These are phyloP conservation scores for Solanum pimpinellifolium DNA, from an alignment of 257 asterid genomes.

Conservation along the genomic window DNA sequence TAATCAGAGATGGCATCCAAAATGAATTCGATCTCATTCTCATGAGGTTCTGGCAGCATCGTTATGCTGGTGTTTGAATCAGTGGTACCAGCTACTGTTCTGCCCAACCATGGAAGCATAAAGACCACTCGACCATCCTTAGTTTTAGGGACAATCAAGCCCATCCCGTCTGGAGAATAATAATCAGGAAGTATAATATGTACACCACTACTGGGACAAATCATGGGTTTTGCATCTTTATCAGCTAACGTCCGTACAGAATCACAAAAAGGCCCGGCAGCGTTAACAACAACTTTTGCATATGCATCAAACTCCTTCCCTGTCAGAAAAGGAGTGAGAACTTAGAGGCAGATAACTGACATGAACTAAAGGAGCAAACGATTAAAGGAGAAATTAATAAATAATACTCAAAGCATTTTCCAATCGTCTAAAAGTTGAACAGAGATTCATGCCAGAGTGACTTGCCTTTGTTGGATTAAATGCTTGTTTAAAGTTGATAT, in stretches of 20 bases:
- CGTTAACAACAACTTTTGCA: conserved; percentile 90
- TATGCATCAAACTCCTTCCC: conserved; percentile 89
- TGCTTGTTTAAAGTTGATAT: background rate
- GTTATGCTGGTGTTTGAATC: conserved; percentile 85
- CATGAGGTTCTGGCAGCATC: conserved; percentile 97
- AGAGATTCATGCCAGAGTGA: background rate
- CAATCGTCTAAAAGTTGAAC: background rate
- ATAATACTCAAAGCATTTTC: background rate
- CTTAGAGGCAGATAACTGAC: background rate
- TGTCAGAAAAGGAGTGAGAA: conserved; percentile 30
- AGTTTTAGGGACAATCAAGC: conserved; percentile 97
- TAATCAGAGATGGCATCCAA: conserved; percentile 92
- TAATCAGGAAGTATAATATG: conserved; percentile 96
- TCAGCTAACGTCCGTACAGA: conserved; percentile 75
- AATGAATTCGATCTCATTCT: conserved; percentile 89
- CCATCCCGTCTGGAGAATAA: conserved; percentile 99
- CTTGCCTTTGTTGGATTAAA: background rate
- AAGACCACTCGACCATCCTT: conserved; percentile 97
- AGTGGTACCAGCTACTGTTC: conserved; percentile 97
- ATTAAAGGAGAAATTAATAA: background rate
- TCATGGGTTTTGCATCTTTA: conserved; percentile 70
- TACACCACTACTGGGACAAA: conserved; percentile 95
- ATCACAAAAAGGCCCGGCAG: conserved; percentile 98
- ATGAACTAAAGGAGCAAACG: background rate
- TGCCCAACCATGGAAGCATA: conserved; percentile 99